phyloP scores from a whole-genome alignment of 2,329 filamentous ascomycete species.

The Pyrenochaeta sp. region DNA sequence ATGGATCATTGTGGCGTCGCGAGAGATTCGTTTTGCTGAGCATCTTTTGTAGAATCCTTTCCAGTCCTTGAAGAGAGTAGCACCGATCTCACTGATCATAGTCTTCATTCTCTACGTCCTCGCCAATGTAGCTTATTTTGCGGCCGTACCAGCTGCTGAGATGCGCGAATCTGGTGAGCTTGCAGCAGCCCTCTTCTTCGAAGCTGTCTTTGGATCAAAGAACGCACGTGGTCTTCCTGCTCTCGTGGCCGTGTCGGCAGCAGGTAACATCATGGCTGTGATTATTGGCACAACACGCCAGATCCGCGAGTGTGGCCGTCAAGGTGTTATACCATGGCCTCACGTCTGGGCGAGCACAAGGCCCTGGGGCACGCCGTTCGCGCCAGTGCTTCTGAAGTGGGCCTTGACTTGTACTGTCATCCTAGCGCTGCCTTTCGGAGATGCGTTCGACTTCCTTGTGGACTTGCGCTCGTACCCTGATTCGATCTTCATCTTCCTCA shows the following conservation, averaged over 20 bases:
- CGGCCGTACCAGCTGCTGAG: constrained; percentile 51
- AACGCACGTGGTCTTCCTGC: constrained; percentile 63
- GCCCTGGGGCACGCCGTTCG: constrained; percentile 69
- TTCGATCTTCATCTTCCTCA: constrained; percentile 32
- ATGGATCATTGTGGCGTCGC: not conserved
- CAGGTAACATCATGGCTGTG: constrained; percentile 39
- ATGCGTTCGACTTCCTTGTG: constrained; percentile 70
- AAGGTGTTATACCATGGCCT: constrained; percentile 38
- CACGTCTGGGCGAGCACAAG: constrained; percentile 68
- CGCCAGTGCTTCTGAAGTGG: constrained; percentile 58
- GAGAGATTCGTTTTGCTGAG: not conserved
- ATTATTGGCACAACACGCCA: constrained; percentile 39
- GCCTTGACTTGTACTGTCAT: constrained; percentile 36
- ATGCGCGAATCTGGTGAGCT: constrained; percentile 62
- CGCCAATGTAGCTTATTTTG: constrained; percentile 35
- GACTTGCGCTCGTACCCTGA: constrained; percentile 37
- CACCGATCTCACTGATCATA: constrained; percentile 58
- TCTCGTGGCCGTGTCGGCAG: constrained; percentile 34
- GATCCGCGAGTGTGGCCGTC: constrained; percentile 38
- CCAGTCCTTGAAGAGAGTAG: constrained; percentile 59
- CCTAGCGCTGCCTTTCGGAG: constrained; percentile 62
- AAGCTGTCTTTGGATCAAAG: constrained; percentile 63
- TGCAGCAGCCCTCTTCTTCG: constrained; percentile 66
- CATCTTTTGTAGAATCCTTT: constrained; percentile 59
- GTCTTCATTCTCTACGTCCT: constrained; percentile 53